Base-by-base conservation (phyloP, 805 yeast genomes). In the Geotrichum ghanense region DNA sequence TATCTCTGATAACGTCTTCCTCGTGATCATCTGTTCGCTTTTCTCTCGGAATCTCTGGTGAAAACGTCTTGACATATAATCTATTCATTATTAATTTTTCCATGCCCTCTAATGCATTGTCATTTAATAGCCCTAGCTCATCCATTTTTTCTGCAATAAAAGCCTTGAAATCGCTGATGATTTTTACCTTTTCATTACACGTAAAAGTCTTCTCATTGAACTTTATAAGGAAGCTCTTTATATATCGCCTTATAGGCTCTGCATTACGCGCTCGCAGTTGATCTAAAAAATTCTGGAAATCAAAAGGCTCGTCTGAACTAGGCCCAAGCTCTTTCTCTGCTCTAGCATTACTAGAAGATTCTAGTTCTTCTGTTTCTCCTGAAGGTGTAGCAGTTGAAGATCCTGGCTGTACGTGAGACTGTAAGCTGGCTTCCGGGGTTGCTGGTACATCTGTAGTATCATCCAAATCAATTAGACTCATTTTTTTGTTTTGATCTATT, bases 61-160 rank as follows among this genome's bases (percentile, higher is more conserved):
- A 79, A 58, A 83, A 94, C 24, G 90, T 82, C 46, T 75, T 76
- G 1, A 71, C 70, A 61, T 87, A 89, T 2, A 94, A 64, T 52
- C 95, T 72, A 47, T 90, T 89, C 95, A 89, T 86, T 7, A 94
- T 72, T 40, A 92, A 71, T 62, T 92, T 92, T 63, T 92, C 99
- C 56, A 92, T 71, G 0, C 98, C 98, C 55, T 88, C 97, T 53
- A 80, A 68, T 2, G 95, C 81, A 58, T 89, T 87, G 37, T 31
- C 37, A 12, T 31, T 31, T 16, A 31, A 19, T 19, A 31, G 16
- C 34, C 72, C 78, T 44, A 84, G 65, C 45, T 74, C 79, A 19
- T 70, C 69, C 16, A 72, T 78, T 19, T 62, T 60, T 27, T 48
- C 49, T 47, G 72, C 75, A 46, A 89, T 78, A 59, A 89, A 89